Evolutionary conservation across 306 rosid species (phyloP).

Genomic region (Mimosa pudica): DNA sequence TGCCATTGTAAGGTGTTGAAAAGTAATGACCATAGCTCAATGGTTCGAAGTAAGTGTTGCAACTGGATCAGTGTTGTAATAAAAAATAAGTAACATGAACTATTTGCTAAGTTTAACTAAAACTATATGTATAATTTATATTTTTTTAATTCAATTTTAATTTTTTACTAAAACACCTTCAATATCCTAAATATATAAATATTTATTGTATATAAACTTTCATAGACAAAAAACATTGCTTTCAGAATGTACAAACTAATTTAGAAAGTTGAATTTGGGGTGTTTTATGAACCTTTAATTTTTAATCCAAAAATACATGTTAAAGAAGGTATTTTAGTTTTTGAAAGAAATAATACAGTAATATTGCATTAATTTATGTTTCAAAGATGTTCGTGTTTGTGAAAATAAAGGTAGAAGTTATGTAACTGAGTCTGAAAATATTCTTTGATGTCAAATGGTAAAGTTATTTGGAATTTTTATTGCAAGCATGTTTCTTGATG

Average conservation of each 20-base stretch:
- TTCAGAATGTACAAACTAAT: too few relatives aligned
- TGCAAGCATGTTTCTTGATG: neutral
- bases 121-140: neutral
- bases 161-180: neutral
- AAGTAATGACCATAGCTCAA: constrained; percentile 16
- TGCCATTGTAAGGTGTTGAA: neutral
- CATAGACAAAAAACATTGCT: neutral
- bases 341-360: neutral
- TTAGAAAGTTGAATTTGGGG: neutral
- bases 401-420: neutral
- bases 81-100: neutral
- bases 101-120: neutral
- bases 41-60: constrained; percentile 1
- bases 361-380: neutral
- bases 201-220: neutral
- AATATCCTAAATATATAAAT: neutral
- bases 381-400: neutral
- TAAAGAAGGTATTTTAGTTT: neutral
- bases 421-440: neutral
- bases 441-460: constrained; percentile 22
- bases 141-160: neutral
- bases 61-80: neutral
- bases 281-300: neutral
- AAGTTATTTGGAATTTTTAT: neutral
- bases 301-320: neutral